Evolutionary conservation across 495 filamentous ascomycete species (phyloP).

Genomic region (Aspergillus campestris): DNA sequence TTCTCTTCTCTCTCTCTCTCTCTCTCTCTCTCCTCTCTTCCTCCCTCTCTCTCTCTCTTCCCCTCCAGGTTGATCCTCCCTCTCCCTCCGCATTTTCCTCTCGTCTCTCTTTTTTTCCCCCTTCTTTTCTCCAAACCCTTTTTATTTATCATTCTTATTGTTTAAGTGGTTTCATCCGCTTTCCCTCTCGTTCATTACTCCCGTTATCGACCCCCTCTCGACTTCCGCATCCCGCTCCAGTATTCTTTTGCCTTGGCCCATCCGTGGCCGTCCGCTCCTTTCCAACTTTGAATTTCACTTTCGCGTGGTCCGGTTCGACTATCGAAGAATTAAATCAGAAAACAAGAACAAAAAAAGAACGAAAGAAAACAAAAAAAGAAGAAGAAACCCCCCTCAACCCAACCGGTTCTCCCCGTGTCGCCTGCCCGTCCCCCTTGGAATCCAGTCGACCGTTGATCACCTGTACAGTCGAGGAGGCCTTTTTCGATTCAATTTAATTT

Average conservation of each 20-base stretch:
- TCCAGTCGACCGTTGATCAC: not conserved
- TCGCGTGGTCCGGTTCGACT: conserved; percentile 6
- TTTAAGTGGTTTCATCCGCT: conserved; percentile 6
- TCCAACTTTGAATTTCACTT: conserved; percentile 8
- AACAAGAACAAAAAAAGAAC: not conserved
- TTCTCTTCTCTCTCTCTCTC: conserved; percentile 7
- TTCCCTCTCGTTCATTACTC: conserved; percentile 8
- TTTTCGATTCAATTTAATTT: not conserved
- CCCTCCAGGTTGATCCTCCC: not conserved
- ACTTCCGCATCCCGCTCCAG: too few relatives aligned
- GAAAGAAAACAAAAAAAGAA: not conserved
- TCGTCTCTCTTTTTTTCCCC: conserved; percentile 26
- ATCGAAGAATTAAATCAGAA: not conserved
- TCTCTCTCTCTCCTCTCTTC: conserved; percentile 1
- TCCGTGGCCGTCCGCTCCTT: conserved; percentile 41
- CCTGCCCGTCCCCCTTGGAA: not conserved
- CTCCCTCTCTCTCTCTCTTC: conserved; percentile 2
- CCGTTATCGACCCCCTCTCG: too few relatives aligned
- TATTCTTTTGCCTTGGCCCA: conserved; percentile 10
- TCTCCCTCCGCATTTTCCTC: conserved; percentile 17
- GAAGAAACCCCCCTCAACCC: too few relatives aligned
- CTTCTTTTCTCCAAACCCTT: conserved; percentile 29
- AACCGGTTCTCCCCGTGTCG: not conserved
- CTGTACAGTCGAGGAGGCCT: not conserved
- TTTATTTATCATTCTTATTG: conserved; percentile 3